Percentiles rank a stretch among this genome's conserved stretches.
phyloP scores from a whole-genome alignment of 2,329 filamentous ascomycete species.

The Hypoxylon sp. region DNA sequence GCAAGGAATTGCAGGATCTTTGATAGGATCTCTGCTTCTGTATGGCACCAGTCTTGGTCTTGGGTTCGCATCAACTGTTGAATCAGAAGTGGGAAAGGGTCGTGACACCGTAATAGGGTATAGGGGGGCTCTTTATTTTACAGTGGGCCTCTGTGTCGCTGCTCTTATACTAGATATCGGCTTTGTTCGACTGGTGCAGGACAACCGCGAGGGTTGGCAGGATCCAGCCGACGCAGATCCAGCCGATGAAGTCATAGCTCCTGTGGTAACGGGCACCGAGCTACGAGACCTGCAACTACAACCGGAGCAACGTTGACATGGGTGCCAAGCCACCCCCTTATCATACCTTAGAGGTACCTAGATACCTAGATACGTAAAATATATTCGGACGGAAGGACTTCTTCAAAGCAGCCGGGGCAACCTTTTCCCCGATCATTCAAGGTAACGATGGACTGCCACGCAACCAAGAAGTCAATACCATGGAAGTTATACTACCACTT shows the following conservation, averaged over 20 bases:
- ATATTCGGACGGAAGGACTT: neutral
- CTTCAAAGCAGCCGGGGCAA: neutral
- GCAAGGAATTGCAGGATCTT: constrained; percentile 65
- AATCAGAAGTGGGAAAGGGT: constrained; percentile 34
- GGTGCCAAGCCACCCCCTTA: neutral
- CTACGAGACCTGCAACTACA: constrained; percentile 27
- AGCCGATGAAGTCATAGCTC: constrained; percentile 28
- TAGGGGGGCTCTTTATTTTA: constrained; percentile 34
- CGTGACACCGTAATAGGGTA: constrained; percentile 27
- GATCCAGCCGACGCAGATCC: constrained; percentile 37
- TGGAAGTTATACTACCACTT: neutral
- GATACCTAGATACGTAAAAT: neutral
- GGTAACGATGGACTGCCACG: neutral
- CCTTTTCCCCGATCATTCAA: neutral
- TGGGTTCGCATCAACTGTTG: constrained; percentile 60
- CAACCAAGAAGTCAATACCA: neutral
- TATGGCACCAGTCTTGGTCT: constrained; percentile 61
- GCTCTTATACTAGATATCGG: constrained; percentile 31
- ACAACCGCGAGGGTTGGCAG: constrained; percentile 39
- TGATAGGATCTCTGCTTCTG: constrained; percentile 63
- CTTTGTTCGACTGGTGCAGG: constrained; percentile 38
- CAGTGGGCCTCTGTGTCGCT: constrained; percentile 31
- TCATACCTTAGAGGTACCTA: neutral
- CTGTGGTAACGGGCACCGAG: constrained; percentile 33
- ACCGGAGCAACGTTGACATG: constrained; percentile 22